Base-by-base conservation (phyloP, 768 basidiomycete species). In the Lentinula sp. region DNA sequence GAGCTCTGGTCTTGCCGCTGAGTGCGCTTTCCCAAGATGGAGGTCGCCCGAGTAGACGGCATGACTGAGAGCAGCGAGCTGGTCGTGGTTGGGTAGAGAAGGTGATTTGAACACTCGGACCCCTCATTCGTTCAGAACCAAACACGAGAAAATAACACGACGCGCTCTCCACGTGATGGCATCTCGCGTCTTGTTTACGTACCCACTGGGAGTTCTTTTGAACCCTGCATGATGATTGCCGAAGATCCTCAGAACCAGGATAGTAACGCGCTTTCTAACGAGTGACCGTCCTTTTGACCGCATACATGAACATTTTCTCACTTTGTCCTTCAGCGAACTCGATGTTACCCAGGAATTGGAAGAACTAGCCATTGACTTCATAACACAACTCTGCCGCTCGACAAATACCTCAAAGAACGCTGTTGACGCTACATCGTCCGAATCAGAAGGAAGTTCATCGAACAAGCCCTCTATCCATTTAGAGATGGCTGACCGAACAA, bases 11-110 rank as follows among this genome's bases (percentile, higher is more conserved):
- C 75, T 40, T 71, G 66, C 54, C 75, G 76, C 59, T 80, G 80
- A 46, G 75, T 65, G 59, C 82, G 76, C 68, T 84, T 84, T 45
- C 82, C 82, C 31, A 84, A 76, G 52, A 83, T 79, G 28, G 81
- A 78, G 70, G 73, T 76, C 62, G 64, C 66, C 61, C 71, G 77
- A 65, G 75, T 68, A 40, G 77, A 76, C 67, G 73, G 76, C 80
- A 82, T 81, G 10, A 6, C 18, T 21, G 40, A 43, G 55, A 56
- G 55, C 39, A 42, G 55, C 55, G 55, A 56, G 60, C 65, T 59
- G 57, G 54, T 34, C 42, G 52, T 63, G 34, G 63, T 49, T 54
- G 63, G 60, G 56, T 62, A 50, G 28, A 63, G 60, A 61, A 58
- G 40, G 52, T 60, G 60, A 48, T 37, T 5, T 48, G 16, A 60